Conservation (phyloP, 208 protist species). For the Leishmania tarentolae region DNA sequence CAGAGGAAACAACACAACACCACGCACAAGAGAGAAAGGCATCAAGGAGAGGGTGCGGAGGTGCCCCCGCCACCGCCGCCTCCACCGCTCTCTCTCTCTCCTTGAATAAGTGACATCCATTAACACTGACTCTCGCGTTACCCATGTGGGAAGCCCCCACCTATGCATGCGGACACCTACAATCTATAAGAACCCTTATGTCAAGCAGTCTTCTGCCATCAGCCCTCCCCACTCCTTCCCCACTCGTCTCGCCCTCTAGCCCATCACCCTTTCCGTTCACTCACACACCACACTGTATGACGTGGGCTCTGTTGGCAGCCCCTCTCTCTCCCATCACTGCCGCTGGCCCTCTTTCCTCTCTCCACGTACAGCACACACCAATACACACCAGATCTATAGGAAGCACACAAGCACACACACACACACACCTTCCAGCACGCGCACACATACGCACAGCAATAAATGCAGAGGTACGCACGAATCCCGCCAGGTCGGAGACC, state of each 20-base stretch:
- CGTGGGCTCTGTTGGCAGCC: not conserved
- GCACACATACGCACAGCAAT: not conserved
- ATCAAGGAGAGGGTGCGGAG: not conserved
- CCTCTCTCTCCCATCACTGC: constrained; percentile 1
- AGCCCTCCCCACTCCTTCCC: not conserved
- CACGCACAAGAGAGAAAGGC: not conserved
- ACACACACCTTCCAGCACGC: not conserved
- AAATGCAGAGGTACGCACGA: not conserved
- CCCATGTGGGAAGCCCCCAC: not conserved
- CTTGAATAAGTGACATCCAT: not conserved
- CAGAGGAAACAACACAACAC: not conserved
- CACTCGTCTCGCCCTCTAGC: not conserved
- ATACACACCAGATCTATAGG: not conserved
- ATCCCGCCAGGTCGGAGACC: not conserved
- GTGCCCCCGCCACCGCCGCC: not conserved
- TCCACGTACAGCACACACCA: not conserved
- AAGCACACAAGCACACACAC: not conserved
- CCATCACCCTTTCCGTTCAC: not conserved
- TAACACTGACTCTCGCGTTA: not conserved
- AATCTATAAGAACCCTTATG: not conserved
- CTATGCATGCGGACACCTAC: not conserved
- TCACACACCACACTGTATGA: not conserved
- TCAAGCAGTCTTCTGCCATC: not conserved
- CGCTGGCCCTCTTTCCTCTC: not conserved
- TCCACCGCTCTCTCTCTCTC: not conserved